Evolutionary conservation across 2,329 filamentous ascomycete species (phyloP).

Genomic region (Pleomassaria siparia): DNA sequence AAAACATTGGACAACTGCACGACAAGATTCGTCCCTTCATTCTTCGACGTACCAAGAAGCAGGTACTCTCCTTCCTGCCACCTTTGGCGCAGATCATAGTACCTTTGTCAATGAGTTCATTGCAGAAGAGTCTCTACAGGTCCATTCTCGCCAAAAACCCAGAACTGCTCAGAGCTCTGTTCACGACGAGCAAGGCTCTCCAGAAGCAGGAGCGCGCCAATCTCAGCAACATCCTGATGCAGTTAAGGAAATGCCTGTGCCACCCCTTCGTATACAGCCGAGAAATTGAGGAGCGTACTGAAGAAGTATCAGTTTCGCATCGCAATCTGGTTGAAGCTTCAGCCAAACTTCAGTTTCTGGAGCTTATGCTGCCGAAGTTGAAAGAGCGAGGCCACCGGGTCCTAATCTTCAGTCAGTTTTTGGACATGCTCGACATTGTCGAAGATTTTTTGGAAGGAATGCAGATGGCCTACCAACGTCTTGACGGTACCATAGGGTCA

Average conservation of each 20-base stretch:
- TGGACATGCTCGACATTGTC: slow-evolving; percentile 80
- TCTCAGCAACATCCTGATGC: slow-evolving; percentile 92
- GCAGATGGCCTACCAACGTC: slow-evolving; percentile 70
- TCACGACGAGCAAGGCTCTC: slow-evolving; percentile 62
- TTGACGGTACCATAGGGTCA: slow-evolving; percentile 81
- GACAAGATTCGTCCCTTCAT: slow-evolving; percentile 75
- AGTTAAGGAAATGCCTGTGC: slow-evolving; percentile 89
- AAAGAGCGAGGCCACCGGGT: slow-evolving; percentile 84
- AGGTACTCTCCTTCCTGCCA: slow-evolving; percentile 88
- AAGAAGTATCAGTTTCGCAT: slow-evolving; percentile 64
- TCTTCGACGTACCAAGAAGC: slow-evolving; percentile 79
- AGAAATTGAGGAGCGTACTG: slow-evolving; percentile 80
- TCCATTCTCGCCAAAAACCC: slow-evolving; percentile 91
- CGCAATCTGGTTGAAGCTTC: slow-evolving; percentile 89
- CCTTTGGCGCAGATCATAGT: slow-evolving; percentile 94
- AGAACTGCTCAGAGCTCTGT: slow-evolving; percentile 83
- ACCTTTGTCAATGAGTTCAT: slow-evolving; percentile 88
- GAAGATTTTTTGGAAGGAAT: slow-evolving; percentile 88
- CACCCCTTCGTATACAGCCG: slow-evolving; percentile 94
- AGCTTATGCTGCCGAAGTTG: slow-evolving; percentile 84
- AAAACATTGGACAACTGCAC: slow-evolving; percentile 80
- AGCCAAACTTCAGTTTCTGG: slow-evolving; percentile 80
- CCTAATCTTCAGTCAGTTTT: slow-evolving; percentile 93
- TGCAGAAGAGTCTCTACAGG: slow-evolving; percentile 93
- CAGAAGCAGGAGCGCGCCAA: slow-evolving; percentile 74